Percentiles rank a stretch among this genome's conserved stretches.
Conservation (phyloP, 2,329 filamentous ascomycete genomes). For the Trichophyton benhamiae region DNA sequence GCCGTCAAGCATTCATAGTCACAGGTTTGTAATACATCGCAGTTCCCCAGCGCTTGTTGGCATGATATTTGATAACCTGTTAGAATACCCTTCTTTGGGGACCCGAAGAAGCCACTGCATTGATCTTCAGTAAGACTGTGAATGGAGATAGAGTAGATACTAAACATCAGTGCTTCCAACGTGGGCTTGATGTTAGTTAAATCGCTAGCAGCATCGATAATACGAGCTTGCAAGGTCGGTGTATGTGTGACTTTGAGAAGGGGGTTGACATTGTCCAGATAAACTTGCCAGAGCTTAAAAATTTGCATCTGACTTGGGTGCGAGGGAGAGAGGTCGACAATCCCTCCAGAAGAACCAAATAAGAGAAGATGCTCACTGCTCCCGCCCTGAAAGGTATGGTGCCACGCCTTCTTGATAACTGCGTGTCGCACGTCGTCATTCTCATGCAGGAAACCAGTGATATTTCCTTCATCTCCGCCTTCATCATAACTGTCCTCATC, state of each 20-base stretch:
- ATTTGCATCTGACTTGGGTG: constrained; percentile 29
- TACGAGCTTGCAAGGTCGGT: constrained; percentile 53
- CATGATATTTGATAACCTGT: constrained; percentile 34
- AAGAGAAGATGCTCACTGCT: not conserved
- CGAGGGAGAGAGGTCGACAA: constrained; percentile 9
- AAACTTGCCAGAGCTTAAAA: constrained; percentile 63
- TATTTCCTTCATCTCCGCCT: not conserved
- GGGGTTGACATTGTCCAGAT: constrained; percentile 61
- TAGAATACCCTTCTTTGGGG: constrained; percentile 29
- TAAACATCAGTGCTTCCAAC: constrained; percentile 40
- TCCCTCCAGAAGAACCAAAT: not conserved
- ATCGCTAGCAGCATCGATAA: constrained; percentile 47
- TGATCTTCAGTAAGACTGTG: constrained; percentile 46
- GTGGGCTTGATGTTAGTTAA: constrained; percentile 35
- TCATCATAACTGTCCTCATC: not conserved
- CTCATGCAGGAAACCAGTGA: not conserved
- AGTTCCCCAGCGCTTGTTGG: constrained; percentile 40
- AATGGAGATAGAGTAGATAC: constrained; percentile 51
- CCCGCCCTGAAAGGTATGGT: constrained; percentile 4
- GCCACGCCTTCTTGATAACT: constrained; percentile 11
- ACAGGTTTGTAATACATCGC: constrained; percentile 40
- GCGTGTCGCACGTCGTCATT: not conserved
- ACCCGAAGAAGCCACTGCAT: constrained; percentile 33
- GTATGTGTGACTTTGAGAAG: constrained; percentile 59
- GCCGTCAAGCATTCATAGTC: constrained; percentile 18